A percentile compares a stretch with the other conserved stretches of the same genome.
phyloP scores from a whole-genome alignment of 1,284 basidiomycete genomes.

The Termitomyces sp. region DNA sequence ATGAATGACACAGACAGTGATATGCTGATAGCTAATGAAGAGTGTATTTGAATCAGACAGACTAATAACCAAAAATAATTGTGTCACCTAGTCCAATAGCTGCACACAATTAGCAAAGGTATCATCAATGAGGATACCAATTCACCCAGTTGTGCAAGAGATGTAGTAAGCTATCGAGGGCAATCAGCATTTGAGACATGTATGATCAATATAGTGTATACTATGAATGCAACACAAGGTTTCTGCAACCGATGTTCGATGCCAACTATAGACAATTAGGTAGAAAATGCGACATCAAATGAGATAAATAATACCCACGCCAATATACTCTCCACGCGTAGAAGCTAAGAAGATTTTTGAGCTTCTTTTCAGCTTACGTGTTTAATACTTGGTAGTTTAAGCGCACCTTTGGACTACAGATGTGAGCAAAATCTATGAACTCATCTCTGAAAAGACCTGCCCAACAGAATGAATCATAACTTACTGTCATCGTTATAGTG shows the following conservation, averaged over 20 bases:
- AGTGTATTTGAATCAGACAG: neutral
- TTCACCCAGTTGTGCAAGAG: neutral
- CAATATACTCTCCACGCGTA: no score
- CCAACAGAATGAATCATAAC: neutral
- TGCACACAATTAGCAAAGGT: neutral
- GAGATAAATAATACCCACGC: no score
- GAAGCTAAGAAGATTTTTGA: neutral
- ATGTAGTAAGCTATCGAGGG: neutral
- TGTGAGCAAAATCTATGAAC: no score
- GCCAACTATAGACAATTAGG: neutral
- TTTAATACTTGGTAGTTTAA: no score
- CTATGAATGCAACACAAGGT: neutral
- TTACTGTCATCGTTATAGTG: neutral
- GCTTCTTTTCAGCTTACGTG: no score
- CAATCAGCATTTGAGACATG: neutral
- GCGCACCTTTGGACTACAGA: no score
- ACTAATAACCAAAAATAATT: no score
- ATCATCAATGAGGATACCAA: neutral
- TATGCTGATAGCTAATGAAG: neutral
- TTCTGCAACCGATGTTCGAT: neutral
- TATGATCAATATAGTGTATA: neutral
- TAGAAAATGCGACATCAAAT: neutral
- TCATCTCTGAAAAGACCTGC: no score
- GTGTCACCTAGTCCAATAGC: neutral
- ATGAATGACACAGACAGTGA: neutral